Percentiles rank a stretch among this genome's conserved stretches.
Conservation (phyloP, 108 stramenopile species). For the Conticribra guillardii region DNA sequence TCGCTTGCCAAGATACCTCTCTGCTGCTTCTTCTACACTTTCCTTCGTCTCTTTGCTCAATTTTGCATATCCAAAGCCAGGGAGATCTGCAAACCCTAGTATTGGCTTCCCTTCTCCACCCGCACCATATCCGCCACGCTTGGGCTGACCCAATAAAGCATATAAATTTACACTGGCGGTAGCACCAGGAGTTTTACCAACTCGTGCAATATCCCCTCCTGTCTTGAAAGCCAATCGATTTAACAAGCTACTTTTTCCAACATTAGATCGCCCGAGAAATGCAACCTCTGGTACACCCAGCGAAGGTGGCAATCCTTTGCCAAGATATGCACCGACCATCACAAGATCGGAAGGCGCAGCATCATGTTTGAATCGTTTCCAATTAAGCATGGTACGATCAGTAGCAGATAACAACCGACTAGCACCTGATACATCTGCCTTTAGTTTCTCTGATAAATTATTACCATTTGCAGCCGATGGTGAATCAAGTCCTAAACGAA, state of each 20-base stretch:
- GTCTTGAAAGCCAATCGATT: conserved; percentile 54
- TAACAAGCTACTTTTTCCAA: conserved; percentile 90
- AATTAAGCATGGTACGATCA: conserved; percentile 63
- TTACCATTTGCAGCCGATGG: conserved; percentile 16
- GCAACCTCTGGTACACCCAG: conserved; percentile 87
- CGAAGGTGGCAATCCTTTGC: conserved; percentile 62
- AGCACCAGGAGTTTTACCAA: conserved; percentile 88
- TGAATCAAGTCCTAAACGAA: conserved; percentile 50
- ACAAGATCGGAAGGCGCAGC: conserved; percentile 47
- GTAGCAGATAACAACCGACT: conserved; percentile 54
- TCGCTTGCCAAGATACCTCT: conserved; percentile 83
- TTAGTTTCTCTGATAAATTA: conserved; percentile 12
- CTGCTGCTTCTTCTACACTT: conserved; percentile 78
- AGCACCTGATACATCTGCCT: conserved; percentile 51
- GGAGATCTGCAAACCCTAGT: conserved; percentile 89
- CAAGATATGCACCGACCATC: conserved; percentile 67
- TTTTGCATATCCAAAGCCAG: conserved; percentile 97
- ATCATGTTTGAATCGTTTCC: conserved; percentile 74
- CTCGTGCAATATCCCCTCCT: conserved; percentile 65
- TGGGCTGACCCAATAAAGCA: conserved; percentile 49
- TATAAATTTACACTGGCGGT: conserved; percentile 86
- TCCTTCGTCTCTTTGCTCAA: conserved; percentile 83
- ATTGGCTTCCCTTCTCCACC: conserved; percentile 43
- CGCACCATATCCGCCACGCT: conserved; percentile 31
- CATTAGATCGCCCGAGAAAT: conserved; percentile 92